A percentile compares a stretch with the other conserved stretches of the same genome.
Conservation (phyloP, 1,139 yeast genomes). For the Kurtzmaniella quercitrusa region DNA sequence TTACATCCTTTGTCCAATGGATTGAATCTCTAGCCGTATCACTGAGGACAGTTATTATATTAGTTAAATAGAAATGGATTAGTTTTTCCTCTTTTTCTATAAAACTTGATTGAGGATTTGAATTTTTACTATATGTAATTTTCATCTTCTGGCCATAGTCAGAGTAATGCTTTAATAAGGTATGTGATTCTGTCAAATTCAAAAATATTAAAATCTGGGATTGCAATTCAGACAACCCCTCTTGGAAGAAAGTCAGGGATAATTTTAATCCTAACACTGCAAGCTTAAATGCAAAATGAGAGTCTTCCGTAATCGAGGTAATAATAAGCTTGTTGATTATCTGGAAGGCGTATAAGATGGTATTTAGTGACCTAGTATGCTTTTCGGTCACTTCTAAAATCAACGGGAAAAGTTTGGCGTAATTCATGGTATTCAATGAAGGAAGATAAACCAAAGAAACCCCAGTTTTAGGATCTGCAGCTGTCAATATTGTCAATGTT, state of each 20-base stretch:
- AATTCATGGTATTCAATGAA: constrained; percentile 13
- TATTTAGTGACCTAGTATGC: constrained; percentile 20
- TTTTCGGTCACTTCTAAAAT: constrained; percentile 15
- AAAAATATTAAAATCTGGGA: constrained; percentile 33
- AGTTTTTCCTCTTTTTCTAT: neutral
- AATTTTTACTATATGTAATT: neutral
- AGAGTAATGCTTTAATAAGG: constrained; percentile 8
- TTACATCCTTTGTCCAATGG: neutral
- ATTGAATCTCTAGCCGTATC: neutral
- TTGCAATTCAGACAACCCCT: constrained; percentile 30
- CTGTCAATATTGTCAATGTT: constrained; percentile 21
- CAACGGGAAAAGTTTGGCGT: constrained; percentile 20
- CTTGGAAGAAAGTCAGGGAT: constrained; percentile 21
- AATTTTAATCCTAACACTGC: constrained; percentile 28
- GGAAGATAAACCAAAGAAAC: constrained; percentile 20
- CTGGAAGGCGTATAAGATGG: constrained; percentile 23
- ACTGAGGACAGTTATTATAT: neutral
- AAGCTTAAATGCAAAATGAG: constrained; percentile 24
- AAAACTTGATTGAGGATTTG: neutral
- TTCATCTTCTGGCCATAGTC: neutral
- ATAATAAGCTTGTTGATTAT: constrained; percentile 37
- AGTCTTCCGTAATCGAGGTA: constrained; percentile 27
- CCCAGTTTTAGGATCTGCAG: constrained; percentile 18
- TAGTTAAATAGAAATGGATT: neutral
- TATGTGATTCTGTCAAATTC: constrained; percentile 23